Percentiles rank a stretch among this genome's conserved stretches.
These are phyloP conservation scores for Cercospora berteroae DNA, from an alignment of 2,329 filamentous ascomycete genomes.

Conservation along the genomic window DNA sequence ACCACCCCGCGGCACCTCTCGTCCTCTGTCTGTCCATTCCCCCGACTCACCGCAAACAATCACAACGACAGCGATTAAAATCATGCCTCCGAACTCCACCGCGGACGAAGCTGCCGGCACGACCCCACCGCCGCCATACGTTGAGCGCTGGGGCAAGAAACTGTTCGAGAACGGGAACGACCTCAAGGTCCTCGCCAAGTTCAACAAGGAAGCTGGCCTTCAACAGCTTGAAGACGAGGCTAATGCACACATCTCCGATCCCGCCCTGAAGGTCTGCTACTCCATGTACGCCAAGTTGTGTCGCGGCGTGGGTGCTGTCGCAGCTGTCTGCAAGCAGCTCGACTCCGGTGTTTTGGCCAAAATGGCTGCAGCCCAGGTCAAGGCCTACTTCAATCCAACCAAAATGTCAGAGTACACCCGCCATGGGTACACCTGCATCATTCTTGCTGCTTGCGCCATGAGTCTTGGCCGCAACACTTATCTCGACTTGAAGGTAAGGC, in stretches of 20 bases:
- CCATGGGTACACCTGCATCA: background rate
- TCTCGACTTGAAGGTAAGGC: background rate
- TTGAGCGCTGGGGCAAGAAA: background rate
- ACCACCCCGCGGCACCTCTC: background rate
- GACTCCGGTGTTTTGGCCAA: conserved; percentile 17
- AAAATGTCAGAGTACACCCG: conserved; percentile 7
- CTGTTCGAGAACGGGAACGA: background rate
- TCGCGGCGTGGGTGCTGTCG: background rate
- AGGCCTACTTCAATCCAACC: conserved; percentile 16
- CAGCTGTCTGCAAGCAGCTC: conserved; percentile 12
- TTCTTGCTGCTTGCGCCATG: background rate
- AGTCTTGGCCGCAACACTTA: background rate
- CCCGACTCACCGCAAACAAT: background rate
- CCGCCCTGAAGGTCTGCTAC: background rate
- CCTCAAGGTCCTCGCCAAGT: background rate
- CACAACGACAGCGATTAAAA: background rate
- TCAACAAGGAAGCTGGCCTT: background rate
- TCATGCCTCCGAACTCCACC: background rate
- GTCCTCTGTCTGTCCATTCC: background rate
- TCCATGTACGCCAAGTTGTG: background rate
- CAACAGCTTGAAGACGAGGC: background rate
- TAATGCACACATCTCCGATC: background rate
- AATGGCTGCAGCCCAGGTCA: conserved; percentile 13
- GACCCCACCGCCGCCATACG: background rate
- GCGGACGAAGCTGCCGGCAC: background rate